Base-by-base conservation (phyloP, 129 eudicot species). In the Mikania micrantha region DNA sequence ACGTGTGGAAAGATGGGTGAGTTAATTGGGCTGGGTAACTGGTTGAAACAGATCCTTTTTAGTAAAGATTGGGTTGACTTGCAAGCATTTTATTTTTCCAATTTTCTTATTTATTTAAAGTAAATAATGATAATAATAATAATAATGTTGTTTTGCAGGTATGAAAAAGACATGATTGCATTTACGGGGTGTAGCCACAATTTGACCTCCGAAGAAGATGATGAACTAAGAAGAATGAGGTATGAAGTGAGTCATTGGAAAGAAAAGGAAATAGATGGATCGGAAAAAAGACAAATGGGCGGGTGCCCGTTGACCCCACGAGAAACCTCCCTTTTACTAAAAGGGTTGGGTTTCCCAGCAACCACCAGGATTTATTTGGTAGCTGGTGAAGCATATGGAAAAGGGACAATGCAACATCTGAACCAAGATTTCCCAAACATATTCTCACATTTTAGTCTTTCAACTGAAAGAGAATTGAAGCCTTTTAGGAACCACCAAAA, bases 121-220 rank as follows among this genome's bases (percentile, higher is more conserved):
- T 21, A 35, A 3, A 9, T 20, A 5, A 61, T 38, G 10, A 7
- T 60, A 3, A 8, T 19, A n/a, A 10, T 0, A 11, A 21, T 20
- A 8, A 22, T 13, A n/a, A 42, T 20, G 16, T 60, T 60, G 21
- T 64, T 54, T 62, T 50, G 59, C 77, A 94, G 99, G 82, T 94
- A 94, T 69, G 98, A 93, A 83, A 93, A 93, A 80, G 98, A 93
- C 64, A 93, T 93, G 98, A 95, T 93, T 47, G 96, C 99, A 69
- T 94, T 94, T 74, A 94, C 99, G 4, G 99, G 99, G 17, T 94
- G 99, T 74, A 94, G 97, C 75, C 95, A 89, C 78, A 85, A 81
- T 73, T 78, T 94, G 85, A 94, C 90, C n/a, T 61, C 72, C 16
- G 96, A 84, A 77, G 99, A 94, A 79, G 96, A 85, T 39, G 87